Evolutionary conservation across 805 yeast genomes (phyloP).

Genomic region (Debaryomyces tyrocola): DNA sequence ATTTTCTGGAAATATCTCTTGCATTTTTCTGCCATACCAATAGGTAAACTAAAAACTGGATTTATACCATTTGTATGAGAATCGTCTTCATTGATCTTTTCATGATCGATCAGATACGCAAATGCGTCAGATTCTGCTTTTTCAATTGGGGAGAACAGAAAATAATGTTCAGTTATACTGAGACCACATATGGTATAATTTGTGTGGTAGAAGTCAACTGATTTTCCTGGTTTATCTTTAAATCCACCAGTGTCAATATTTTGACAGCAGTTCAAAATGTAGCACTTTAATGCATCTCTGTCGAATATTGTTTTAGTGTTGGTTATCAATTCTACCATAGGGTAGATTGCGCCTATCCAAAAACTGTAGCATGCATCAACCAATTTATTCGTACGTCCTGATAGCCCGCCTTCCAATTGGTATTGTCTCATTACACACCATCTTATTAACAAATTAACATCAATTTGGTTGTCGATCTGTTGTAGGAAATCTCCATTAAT

Average conservation of each 20-base stretch:
- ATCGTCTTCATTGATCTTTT: constrained; percentile 6
- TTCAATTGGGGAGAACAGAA: constrained; percentile 12
- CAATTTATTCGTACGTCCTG: constrained; percentile 88
- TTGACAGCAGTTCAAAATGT: constrained; percentile 79
- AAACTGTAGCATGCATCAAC: constrained; percentile 96
- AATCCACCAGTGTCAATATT: constrained; percentile 64
- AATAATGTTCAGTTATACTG: constrained; percentile 53
- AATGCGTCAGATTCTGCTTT: constrained; percentile 7
- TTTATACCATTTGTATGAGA: constrained; percentile 18
- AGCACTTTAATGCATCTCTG: constrained; percentile 60
- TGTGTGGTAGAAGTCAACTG: constrained; percentile 87
- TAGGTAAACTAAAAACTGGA: constrained; percentile 30
- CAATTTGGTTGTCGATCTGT: constrained; percentile 24
- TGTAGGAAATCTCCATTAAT: constrained; percentile 10
- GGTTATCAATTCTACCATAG: constrained; percentile 53
- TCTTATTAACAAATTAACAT: constrained; percentile 50
- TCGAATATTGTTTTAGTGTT: constrained; percentile 31
- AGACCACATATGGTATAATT: constrained; percentile 82
- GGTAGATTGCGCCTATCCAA: constrained; percentile 86
- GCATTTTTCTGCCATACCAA: constrained; percentile 34
- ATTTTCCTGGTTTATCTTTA: constrained; percentile 81
- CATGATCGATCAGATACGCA: constrained; percentile 17
- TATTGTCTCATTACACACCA: constrained; percentile 79
- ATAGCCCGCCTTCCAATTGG: constrained; percentile 77
- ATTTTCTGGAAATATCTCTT: constrained; percentile 7